Conservation (phyloP, 2,329 filamentous ascomycete genomes). For the Aureobasidium sp. region DNA sequence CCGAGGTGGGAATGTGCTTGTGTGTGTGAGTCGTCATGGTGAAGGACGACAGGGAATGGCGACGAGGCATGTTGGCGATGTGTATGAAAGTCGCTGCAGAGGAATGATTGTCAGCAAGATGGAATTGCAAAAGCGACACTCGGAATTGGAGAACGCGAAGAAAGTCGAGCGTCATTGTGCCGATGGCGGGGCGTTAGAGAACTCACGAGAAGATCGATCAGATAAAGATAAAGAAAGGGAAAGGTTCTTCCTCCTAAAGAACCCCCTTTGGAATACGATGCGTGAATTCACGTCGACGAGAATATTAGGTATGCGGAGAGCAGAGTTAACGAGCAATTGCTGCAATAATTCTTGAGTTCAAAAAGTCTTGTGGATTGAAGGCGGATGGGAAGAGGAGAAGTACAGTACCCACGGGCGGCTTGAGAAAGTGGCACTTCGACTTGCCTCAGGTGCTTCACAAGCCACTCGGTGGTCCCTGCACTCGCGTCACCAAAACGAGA, state of each 20-base stretch:
- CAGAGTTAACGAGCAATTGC: not conserved
- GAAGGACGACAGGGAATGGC: conserved; percentile 25
- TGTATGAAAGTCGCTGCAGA: not conserved
- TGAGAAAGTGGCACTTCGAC: not conserved
- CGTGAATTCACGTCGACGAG: not conserved
- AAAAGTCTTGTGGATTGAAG: not conserved
- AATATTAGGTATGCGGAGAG: not conserved
- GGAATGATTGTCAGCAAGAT: not conserved
- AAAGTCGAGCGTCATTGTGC: conserved; percentile 1
- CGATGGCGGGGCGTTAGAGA: not conserved
- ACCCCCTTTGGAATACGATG: not conserved
- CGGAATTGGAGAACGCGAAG: not conserved
- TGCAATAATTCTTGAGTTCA: not conserved
- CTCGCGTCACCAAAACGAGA: too few species aligned
- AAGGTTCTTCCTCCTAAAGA: not conserved
- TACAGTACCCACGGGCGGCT: not conserved
- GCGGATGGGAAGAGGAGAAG: not conserved
- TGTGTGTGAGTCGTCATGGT: conserved; percentile 22
- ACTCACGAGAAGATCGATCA: conserved; percentile 7
- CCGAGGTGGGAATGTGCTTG: conserved; percentile 31
- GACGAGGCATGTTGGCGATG: conserved; percentile 14
- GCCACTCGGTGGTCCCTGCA: not conserved
- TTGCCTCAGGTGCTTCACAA: not conserved
- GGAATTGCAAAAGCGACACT: not conserved
- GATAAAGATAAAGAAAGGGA: conserved; percentile 3